Evolutionary conservation across 495 filamentous ascomycete species (phyloP).

Genomic region (Acidomyces sp.): DNA sequence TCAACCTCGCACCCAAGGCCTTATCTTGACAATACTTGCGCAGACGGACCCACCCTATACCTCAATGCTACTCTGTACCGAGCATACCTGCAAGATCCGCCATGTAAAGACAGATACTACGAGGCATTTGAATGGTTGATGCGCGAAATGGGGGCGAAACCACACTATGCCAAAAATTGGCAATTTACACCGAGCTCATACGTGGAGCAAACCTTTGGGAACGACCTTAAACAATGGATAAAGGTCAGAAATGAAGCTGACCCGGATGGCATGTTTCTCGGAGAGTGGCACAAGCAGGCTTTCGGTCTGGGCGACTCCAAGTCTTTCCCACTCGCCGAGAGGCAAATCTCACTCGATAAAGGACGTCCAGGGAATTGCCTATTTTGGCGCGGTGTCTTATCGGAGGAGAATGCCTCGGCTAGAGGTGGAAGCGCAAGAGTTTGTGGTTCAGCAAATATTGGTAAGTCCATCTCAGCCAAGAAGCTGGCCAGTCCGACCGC

Average conservation of each 20-base stretch:
- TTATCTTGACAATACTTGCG: constrained; percentile 60
- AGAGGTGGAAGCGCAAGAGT: constrained; percentile 3
- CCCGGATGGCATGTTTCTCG: constrained; percentile 80
- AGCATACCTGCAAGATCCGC: constrained; percentile 71
- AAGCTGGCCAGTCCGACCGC: constrained; percentile 27
- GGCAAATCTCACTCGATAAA: constrained; percentile 25
- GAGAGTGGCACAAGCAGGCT: constrained; percentile 70
- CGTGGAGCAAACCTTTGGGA: constrained; percentile 42
- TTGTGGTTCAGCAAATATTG: neutral
- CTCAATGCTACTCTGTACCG: constrained; percentile 93
- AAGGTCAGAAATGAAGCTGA: constrained; percentile 61
- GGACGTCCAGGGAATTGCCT: constrained; percentile 14
- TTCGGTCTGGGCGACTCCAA: constrained; percentile 38
- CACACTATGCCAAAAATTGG: constrained; percentile 98
- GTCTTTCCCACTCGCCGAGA: constrained; percentile 37
- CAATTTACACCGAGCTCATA: constrained; percentile 43
- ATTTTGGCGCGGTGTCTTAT: constrained; percentile 3
- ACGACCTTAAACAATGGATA: constrained; percentile 50
- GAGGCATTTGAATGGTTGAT: constrained; percentile 92
- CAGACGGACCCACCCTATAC: constrained; percentile 69
- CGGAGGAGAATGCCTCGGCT: neutral
- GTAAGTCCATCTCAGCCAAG: constrained; percentile 1
- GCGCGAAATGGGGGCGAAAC: constrained; percentile 75
- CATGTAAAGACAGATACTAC: constrained; percentile 69
- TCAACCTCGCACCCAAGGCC: constrained; percentile 48